Conservation (phyloP, 495 filamentous ascomycete genomes). For the Jackrogersella multiformis region DNA sequence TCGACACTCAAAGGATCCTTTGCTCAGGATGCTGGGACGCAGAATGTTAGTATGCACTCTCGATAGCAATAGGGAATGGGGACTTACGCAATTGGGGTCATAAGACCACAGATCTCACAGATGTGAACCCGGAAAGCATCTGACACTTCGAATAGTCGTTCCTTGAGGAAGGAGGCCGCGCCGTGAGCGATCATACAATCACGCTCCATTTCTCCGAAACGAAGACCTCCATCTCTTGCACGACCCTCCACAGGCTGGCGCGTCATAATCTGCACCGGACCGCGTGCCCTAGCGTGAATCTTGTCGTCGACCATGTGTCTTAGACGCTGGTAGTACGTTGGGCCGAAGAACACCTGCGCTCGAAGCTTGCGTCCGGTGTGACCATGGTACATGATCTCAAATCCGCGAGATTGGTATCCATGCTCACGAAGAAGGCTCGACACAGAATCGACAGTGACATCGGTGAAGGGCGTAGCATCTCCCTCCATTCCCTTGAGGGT, state of each 20-base stretch:
- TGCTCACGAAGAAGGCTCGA: conserved; percentile 87
- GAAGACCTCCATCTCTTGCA: conserved; percentile 95
- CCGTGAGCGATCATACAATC: conserved; percentile 99
- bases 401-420: conserved; percentile 95
- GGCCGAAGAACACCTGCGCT: conserved; percentile 95
- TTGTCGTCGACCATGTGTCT: conserved; percentile 99
- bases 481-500: conserved; percentile 91
- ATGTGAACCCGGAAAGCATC: conserved; percentile 99
- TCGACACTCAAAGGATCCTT: conserved; percentile 93
- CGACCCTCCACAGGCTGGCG: conserved; percentile 98
- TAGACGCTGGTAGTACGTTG: conserved; percentile 98
- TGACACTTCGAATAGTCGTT: conserved; percentile 94
- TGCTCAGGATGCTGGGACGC: conserved; percentile 83
- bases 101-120: conserved; percentile 97
- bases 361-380: conserved; percentile 93
- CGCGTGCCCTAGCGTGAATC: conserved; percentile 96
- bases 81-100: conserved; percentile 98
- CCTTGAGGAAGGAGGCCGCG: conserved; percentile 94
- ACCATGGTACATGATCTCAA: conserved; percentile 98
- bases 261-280: conserved; percentile 96
- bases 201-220: conserved; percentile 99
- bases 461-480: conserved; percentile 97
- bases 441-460: conserved; percentile 95
- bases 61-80: conserved; percentile 10
- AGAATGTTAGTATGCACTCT: conserved; percentile 37